Evolutionary conservation across 129 eudicot genomes (phyloP).

Genomic region (Scalesia atractyloides): DNA sequence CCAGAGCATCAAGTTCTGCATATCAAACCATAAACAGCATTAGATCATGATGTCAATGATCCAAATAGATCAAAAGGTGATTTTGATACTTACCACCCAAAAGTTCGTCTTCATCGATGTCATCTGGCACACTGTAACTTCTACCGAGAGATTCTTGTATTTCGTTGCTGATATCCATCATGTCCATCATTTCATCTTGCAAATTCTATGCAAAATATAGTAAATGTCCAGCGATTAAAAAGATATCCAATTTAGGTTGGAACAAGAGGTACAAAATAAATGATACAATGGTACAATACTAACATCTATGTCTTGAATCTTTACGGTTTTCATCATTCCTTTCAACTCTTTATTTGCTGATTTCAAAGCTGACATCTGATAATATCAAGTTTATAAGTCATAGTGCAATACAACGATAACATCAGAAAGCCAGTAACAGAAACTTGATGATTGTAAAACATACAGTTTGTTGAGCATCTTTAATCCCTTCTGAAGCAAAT

Average conservation of each 20-base stretch:
- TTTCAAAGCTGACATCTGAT: conserved; percentile 96
- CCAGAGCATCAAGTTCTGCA: conserved; percentile 95
- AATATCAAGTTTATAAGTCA: no score
- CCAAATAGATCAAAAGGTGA: background rate
- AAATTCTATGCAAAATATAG: conserved; percentile 49
- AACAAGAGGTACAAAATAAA: background rate
- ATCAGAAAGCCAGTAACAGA: conserved; percentile 7
- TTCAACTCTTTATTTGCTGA: conserved; percentile 94
- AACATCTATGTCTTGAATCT: conserved; percentile 95
- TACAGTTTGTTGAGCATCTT: conserved; percentile 99
- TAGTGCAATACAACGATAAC: no score
- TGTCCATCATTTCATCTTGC: conserved; percentile 99
- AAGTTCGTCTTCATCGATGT: conserved; percentile 96
- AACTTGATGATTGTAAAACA: conserved; percentile 25
- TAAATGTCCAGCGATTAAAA: background rate
- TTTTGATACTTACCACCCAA: conserved; percentile 72
- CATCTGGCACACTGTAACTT: conserved; percentile 94
- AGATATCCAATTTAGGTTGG: background rate
- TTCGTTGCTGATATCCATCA: conserved; percentile 95
- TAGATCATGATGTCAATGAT: background rate
- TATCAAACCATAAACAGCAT: conserved; percentile 7
- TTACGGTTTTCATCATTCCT: conserved; percentile 99
- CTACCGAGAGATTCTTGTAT: conserved; percentile 97
- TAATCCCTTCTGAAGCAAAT: conserved; percentile 96
- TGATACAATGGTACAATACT: conserved; percentile 28